Evolutionary conservation across 371 early-diverging fungal species (phyloP).

Genomic region (Mucor mucedo): DNA sequence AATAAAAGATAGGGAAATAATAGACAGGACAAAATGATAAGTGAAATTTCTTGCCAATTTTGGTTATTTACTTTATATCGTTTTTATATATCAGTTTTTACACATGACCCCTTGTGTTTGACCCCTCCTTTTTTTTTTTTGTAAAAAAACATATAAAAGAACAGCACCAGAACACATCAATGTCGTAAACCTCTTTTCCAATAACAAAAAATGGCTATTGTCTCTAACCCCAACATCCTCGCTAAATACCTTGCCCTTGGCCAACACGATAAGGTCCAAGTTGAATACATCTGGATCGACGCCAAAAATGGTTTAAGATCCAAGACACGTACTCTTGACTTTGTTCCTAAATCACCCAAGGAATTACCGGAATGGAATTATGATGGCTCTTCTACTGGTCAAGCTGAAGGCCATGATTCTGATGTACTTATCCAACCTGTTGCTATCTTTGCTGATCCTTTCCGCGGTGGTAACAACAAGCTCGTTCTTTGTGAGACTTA

Average conservation of each 20-base stretch:
- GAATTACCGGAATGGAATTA: conserved; percentile 68
- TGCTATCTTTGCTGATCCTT: conserved; percentile 64
- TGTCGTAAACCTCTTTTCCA: too few relatives aligned
- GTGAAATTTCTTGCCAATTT: too few relatives aligned
- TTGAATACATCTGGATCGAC: conserved; percentile 70
- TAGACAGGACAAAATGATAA: too few relatives aligned
- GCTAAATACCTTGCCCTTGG: conserved; percentile 59
- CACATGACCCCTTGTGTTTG: too few relatives aligned
- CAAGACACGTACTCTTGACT: conserved; percentile 56
- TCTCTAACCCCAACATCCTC: conserved; percentile 52
- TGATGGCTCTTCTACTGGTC: conserved; percentile 69
- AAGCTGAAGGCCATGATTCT: conserved; percentile 67
- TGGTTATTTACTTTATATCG: too few relatives aligned
- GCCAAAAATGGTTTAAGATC: conserved; percentile 50
- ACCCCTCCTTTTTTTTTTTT: too few relatives aligned
- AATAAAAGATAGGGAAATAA: too few relatives aligned
- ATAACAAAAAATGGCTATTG: conserved; percentile 31
- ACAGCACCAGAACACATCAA: too few relatives aligned
- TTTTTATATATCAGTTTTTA: too few relatives aligned
- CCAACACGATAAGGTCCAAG: conserved; percentile 59
- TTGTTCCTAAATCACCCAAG: conserved; percentile 39
- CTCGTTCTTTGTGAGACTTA: conserved; percentile 63
- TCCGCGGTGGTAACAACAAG: conserved; percentile 68
- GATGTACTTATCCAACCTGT: conserved; percentile 63
- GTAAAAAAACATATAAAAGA: too few relatives aligned